phyloP scores from a whole-genome alignment of 2,329 filamentous ascomycete species.

The Pseudocercospora musae region DNA sequence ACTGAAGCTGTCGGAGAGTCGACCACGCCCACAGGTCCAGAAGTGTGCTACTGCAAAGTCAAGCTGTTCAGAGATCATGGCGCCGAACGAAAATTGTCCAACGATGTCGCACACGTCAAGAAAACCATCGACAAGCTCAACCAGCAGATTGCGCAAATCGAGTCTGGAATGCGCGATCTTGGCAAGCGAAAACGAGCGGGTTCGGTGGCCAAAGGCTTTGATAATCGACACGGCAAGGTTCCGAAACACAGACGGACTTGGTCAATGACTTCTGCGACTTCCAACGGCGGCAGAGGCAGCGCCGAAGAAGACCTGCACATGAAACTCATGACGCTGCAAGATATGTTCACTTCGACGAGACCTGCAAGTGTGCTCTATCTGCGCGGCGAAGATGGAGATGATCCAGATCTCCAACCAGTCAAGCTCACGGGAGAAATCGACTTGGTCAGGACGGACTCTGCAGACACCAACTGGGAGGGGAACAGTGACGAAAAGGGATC shows the following conservation, averaged over 20 bases:
- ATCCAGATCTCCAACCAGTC: constrained; percentile 76
- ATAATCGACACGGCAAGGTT: constrained; percentile 69
- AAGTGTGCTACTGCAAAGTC: constrained; percentile 93
- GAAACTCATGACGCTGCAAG: constrained; percentile 74
- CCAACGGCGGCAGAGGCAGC: constrained; percentile 42
- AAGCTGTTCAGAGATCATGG: constrained; percentile 96
- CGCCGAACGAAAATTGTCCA: constrained; percentile 89
- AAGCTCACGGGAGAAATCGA: constrained; percentile 65
- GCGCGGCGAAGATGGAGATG: constrained; percentile 71
- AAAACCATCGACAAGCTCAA: constrained; percentile 96
- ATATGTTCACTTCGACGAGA: constrained; percentile 84
- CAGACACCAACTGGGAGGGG: constrained; percentile 50
- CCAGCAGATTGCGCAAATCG: constrained; percentile 79
- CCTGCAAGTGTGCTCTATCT: constrained; percentile 76
- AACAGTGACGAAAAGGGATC: constrained; percentile 54
- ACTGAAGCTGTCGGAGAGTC: constrained; percentile 62
- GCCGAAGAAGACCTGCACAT: constrained; percentile 70
- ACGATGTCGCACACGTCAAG: constrained; percentile 90
- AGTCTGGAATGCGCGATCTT: constrained; percentile 58
- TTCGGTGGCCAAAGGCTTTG: constrained; percentile 50
- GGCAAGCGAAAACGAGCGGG: constrained; percentile 60
- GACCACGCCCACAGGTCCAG: constrained; percentile 39
- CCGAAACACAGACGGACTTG: constrained; percentile 90
- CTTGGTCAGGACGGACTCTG: constrained; percentile 50
- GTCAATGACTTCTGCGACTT: constrained; percentile 77